Base-by-base conservation (phyloP, 2,329 filamentous ascomycete species). In the Trichoderma koningii region DNA sequence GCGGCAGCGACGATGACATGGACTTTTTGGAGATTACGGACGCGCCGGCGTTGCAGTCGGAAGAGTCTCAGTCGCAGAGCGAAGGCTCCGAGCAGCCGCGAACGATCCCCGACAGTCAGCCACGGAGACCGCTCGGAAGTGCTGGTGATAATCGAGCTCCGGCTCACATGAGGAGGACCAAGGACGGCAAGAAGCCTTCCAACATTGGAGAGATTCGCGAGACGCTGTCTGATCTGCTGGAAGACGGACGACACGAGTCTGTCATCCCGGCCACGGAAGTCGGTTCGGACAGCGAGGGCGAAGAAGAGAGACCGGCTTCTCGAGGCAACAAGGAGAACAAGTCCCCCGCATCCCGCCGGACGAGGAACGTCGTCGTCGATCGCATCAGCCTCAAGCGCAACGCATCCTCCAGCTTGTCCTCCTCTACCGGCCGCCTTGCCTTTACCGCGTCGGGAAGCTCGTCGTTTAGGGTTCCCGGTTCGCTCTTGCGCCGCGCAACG, bases 121-220 rank as follows among this genome's bases (percentile, higher is more conserved):
- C 83, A 2, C 72, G 66, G n/a, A 73, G 73, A 53, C 70, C 72
- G 15, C 79, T 79, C 52, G 76, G 60, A 71, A 76, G 63, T 71
- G 79, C 60, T 52, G 73, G 12, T 66, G 78, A 69, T 73, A 85
- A 74, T 73, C 82, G 85, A n/a, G 80, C 83, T 7, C 83, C 86
- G 30, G 82, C 87, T n/a, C 76, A 86, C 67, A 75, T 85, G 56
- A 87, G 89, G 57, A 86, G 89, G 50, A 88, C 86, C 26, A 83
- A 82, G 64, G 80, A 80, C 17, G 82, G 81, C 60, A 86, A 85
- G 75, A 92, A 88, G 71, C 92, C 93, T 0, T 83, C 89, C 5
- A 90, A 88, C 19, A 80, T 96, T 10, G 87, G 88, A 30, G 92
- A 97, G 72, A 90, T 97, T 68, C 88, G 92, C 64, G 87, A 94